Conservation (phyloP, 2,329 filamentous ascomycete genomes). For the Hypoxylon sp. region DNA sequence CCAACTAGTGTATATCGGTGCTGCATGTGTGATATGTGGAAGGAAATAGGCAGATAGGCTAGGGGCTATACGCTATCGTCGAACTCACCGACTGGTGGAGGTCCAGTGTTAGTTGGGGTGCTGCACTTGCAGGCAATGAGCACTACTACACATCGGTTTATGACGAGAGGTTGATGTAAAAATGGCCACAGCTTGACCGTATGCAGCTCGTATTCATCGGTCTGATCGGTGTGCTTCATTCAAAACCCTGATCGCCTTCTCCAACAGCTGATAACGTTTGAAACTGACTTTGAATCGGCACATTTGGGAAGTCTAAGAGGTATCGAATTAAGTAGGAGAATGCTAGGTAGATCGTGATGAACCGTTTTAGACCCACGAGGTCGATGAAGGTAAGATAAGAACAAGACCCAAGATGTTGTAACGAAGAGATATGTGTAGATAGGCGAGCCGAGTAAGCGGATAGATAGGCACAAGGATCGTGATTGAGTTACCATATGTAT, state of each 20-base stretch:
- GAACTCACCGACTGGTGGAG: no score
- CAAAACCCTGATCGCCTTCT: slow-evolving; percentile 9
- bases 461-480: slow-evolving; percentile 22
- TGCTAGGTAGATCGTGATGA: no score
- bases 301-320: neutral
- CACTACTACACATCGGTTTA: slow-evolving; percentile 8
- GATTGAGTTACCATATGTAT: no score
- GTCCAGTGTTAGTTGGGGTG: no score
- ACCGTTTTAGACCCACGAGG: no score
- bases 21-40: neutral
- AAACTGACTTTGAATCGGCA: slow-evolving; percentile 5
- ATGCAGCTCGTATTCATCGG: slow-evolving; percentile 11
- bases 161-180: slow-evolving; percentile 32
- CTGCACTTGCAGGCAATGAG: slow-evolving; percentile 6
- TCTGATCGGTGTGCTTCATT: neutral
- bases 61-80: no score
- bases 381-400: neutral
- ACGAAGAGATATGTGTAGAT: slow-evolving; percentile 8
- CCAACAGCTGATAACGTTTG: slow-evolving; percentile 1
- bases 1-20: neutral
- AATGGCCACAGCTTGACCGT: slow-evolving; percentile 11
- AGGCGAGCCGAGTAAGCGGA: slow-evolving; percentile 21
- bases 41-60: neutral
- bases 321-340: neutral
- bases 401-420: no score